These are phyloP conservation scores for Hemileccinum impolitum DNA, from an alignment of 768 basidiomycete genomes.

Conservation along the genomic window DNA sequence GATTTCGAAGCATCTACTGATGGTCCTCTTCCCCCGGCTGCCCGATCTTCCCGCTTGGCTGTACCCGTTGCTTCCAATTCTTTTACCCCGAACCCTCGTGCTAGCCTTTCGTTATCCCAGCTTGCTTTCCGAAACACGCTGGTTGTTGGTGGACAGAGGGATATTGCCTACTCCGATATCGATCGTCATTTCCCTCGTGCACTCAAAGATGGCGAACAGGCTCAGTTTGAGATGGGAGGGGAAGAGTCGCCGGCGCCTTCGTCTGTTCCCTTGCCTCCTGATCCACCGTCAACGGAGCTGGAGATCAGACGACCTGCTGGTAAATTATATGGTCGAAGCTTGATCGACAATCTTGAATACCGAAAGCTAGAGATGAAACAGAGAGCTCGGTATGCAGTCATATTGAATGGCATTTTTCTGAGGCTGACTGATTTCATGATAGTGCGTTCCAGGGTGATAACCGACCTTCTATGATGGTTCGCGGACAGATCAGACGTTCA, in stretches of 20 bases:
- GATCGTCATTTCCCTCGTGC: conserved; percentile 66
- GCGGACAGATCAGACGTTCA: conserved; percentile 49
- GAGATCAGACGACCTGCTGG: conserved; percentile 58
- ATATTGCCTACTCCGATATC: conserved; percentile 58
- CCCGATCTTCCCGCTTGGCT: conserved; percentile 52
- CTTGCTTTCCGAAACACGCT: conserved; percentile 84
- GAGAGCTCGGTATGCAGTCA: conserved; percentile 68
- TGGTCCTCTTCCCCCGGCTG: conserved; percentile 73
- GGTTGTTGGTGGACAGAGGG: conserved; percentile 62
- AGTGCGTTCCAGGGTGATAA: conserved; percentile 89
- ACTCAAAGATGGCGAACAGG: conserved; percentile 74
- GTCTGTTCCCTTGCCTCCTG: conserved; percentile 29
- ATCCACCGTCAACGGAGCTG: conserved; percentile 30
- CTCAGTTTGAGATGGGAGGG: conserved; percentile 43
- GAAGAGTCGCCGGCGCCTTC: conserved; percentile 35
- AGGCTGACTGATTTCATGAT: conserved; percentile 6
- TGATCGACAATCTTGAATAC: conserved; percentile 86
- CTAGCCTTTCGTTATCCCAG: conserved; percentile 72
- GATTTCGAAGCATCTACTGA: conserved; percentile 66
- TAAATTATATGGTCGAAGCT: conserved; percentile 80
- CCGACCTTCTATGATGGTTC: conserved; percentile 91
- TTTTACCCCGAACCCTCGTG: conserved; percentile 75
- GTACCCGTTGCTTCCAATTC: conserved; percentile 54
- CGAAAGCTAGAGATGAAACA: conserved; percentile 80
- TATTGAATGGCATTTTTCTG: neutral